Evolutionary conservation across 306 rosid species (phyloP).

Genomic region (Macrotyloma uniflorum): DNA sequence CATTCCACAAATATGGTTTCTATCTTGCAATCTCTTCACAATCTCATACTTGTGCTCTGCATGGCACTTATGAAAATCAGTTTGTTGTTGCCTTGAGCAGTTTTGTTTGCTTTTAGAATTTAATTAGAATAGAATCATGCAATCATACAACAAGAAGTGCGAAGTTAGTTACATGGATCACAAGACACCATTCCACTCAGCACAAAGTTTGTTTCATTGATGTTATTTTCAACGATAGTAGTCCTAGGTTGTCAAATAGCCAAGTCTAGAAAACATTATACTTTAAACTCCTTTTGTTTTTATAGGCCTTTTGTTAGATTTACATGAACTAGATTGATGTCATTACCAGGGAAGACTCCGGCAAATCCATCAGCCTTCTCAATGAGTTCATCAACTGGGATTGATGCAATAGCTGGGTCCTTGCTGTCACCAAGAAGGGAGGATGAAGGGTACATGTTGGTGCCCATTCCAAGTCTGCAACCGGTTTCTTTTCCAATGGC

Average conservation of each 20-base stretch:
- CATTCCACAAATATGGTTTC: slow-evolving; percentile 83
- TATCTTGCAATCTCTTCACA: slow-evolving; percentile 80
- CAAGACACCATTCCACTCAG: too few species aligned
- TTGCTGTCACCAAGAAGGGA: slow-evolving; percentile 75
- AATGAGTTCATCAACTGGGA: slow-evolving; percentile 84
- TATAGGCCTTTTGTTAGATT: not conserved
- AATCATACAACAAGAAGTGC: too few species aligned
- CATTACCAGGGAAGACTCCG: slow-evolving; percentile 92
- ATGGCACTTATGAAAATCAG: not conserved
- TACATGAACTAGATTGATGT: slow-evolving; percentile 2
- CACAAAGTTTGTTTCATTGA: too few species aligned
- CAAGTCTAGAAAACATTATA: too few species aligned
- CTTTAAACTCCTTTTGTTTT: too few species aligned
- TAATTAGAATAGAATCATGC: not conserved
- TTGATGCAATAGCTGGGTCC: slow-evolving; percentile 64
- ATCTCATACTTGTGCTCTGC: slow-evolving; percentile 95
- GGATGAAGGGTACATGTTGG: slow-evolving; percentile 95
- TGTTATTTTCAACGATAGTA: too few species aligned
- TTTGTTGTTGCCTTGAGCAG: not conserved
- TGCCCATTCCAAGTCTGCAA: slow-evolving; percentile 97
- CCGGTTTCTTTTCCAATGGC: slow-evolving; percentile 97
- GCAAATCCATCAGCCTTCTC: slow-evolving; percentile 98
- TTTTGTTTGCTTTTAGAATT: not conserved
- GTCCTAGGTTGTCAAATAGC: too few species aligned
- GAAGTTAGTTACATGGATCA: too few species aligned